Conservation (phyloP, 306 rosid species). For the Rosa chinensis region DNA sequence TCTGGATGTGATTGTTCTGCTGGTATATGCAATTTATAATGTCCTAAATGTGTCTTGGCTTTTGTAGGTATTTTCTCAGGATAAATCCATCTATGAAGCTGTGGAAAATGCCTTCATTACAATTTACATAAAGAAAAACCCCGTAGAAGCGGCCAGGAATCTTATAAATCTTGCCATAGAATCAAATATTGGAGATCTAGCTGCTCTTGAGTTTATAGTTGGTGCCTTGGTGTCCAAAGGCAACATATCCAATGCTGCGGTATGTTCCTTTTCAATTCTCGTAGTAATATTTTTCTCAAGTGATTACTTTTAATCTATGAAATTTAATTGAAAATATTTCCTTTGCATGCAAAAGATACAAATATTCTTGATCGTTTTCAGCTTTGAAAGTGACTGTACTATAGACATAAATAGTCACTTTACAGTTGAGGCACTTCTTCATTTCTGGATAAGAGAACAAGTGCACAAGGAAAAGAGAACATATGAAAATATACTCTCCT, state of each 20-base stretch:
- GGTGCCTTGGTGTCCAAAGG: slow-evolving; percentile 83
- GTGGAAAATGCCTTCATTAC: slow-evolving; percentile 87
- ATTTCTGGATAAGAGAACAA: not conserved
- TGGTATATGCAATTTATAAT: slow-evolving; percentile 17
- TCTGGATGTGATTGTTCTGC: slow-evolving; percentile 8
- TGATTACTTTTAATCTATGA: slow-evolving; percentile 10
- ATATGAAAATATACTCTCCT: not conserved
- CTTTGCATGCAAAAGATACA: slow-evolving; percentile 18
- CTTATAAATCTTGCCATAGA: slow-evolving; percentile 73
- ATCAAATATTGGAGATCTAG: slow-evolving; percentile 90
- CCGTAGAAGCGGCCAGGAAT: slow-evolving; percentile 76
- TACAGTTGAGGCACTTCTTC: not conserved
- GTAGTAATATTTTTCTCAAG: slow-evolving; percentile 19
- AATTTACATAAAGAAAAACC: slow-evolving; percentile 75
- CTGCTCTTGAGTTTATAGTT: slow-evolving; percentile 88
- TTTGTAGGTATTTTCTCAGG: slow-evolving; percentile 90
- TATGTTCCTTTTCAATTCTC: slow-evolving; percentile 39
- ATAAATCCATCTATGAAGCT: slow-evolving; percentile 92
- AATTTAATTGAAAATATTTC: not conserved
- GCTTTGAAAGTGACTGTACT: not conserved
- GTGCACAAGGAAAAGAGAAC: not conserved
- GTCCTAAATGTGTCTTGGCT: slow-evolving; percentile 22
- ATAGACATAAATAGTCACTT: not conserved
- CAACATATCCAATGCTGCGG: slow-evolving; percentile 77
- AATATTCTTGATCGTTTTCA: slow-evolving; percentile 8